Percentiles rank a stretch among this genome's conserved stretches.
These are phyloP conservation scores for Hibiscus mutabilis DNA, from an alignment of 345 rosid species.

Conservation along the genomic window DNA sequence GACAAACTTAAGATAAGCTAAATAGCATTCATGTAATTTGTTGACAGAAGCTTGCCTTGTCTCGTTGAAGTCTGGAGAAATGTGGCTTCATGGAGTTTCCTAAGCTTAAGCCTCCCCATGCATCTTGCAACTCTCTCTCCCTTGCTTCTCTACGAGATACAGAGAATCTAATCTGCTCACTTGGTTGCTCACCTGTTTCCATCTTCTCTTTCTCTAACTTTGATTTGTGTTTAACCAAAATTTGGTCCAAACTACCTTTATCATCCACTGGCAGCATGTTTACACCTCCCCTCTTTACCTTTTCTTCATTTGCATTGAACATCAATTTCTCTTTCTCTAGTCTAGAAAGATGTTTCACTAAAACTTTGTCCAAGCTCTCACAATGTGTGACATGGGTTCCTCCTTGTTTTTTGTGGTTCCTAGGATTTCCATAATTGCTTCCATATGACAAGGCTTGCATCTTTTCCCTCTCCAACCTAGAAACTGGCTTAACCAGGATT, in stretches of 20 bases:
- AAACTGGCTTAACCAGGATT: constrained; percentile 52
- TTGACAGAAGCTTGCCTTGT: constrained; percentile 49
- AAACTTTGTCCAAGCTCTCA: constrained; percentile 69
- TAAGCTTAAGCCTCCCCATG: constrained; percentile 88
- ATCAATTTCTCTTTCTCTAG: constrained; percentile 64
- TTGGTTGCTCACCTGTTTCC: constrained; percentile 20
- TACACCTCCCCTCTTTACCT: constrained; percentile 39
- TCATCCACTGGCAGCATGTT: constrained; percentile 26
- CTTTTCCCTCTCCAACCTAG: constrained; percentile 49
- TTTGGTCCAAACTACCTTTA: constrained; percentile 42
- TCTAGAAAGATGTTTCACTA: constrained; percentile 72
- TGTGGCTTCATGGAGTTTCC: constrained; percentile 60
- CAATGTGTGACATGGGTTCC: constrained; percentile 23
- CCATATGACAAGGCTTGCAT: constrained; percentile 24
- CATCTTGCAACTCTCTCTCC: constrained; percentile 74
- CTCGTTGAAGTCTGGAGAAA: constrained; percentile 71
- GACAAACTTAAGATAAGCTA: not conserved
- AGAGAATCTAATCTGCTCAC: constrained; percentile 20
- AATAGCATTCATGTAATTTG: not conserved
- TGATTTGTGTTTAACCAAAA: constrained; percentile 48
- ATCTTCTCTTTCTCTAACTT: constrained; percentile 61
- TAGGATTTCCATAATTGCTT: constrained; percentile 28
- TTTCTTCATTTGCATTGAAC: constrained; percentile 26
- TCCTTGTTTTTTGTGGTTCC: constrained; percentile 29
- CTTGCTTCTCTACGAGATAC: constrained; percentile 57